Percentiles rank a stretch among this genome's conserved stretches.
phyloP scores from a whole-genome alignment of 108 stramenopile genomes.

The Cyclostephanos tholiformis region DNA sequence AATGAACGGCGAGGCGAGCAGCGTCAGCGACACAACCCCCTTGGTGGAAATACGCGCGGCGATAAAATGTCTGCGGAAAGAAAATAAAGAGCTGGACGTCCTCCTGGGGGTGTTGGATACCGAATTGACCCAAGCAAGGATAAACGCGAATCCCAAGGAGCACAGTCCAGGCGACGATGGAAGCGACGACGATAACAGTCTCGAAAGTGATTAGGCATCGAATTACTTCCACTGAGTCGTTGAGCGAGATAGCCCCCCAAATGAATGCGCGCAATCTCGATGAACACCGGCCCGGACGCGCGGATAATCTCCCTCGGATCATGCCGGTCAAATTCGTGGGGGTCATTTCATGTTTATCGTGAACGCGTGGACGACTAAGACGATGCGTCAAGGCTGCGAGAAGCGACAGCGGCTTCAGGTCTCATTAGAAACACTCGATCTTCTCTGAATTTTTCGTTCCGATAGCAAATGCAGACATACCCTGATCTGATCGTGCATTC shows the following conservation, averaged over 20 bases:
- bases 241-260: constrained; percentile 1
- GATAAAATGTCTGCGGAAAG: constrained; percentile 30
- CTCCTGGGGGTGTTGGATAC: constrained; percentile 36
- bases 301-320: no score
- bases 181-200: constrained; percentile 14
- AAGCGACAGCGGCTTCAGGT: no score
- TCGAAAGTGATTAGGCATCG: constrained; percentile 5
- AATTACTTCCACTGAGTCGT: background rate
- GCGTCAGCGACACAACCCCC: constrained; percentile 40
- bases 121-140: constrained; percentile 24
- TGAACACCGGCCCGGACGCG: no score
- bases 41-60: constrained; percentile 38
- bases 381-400: no score
- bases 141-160: background rate
- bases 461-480: no score
- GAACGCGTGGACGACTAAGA: no score
- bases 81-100: constrained; percentile 45
- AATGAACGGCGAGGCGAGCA: constrained; percentile 36
- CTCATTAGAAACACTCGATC: no score
- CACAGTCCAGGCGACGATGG: background rate
- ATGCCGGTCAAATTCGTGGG: no score
- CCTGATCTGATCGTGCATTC: no score
- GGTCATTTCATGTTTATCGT: no score
- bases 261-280: no score
- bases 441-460: no score